These are phyloP conservation scores for Gracilaria vermiculophylla DNA, from an alignment of 23 red algal species.

Conservation along the genomic window DNA sequence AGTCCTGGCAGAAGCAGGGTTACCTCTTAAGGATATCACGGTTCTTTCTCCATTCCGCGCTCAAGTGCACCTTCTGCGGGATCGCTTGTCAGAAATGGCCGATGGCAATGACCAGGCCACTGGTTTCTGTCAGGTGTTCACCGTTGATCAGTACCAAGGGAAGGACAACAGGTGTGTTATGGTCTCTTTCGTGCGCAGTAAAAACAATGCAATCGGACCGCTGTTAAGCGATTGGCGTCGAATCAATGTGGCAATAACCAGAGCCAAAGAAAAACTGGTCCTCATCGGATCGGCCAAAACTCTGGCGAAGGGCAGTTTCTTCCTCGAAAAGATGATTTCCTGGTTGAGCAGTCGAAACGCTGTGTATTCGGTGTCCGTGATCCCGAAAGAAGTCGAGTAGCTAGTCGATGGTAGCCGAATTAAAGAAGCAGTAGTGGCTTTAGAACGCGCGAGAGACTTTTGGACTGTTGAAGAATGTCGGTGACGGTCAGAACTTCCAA, in stretches of 20 bases:
- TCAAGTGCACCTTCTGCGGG: slow-evolving; percentile 52
- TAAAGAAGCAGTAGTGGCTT: too few species aligned
- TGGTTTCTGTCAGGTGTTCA: slow-evolving; percentile 11
- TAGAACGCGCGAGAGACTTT: too few species aligned
- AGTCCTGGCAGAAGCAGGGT: slow-evolving; percentile 1
- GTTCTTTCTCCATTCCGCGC: slow-evolving; percentile 82
- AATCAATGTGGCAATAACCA: slow-evolving; percentile 89
- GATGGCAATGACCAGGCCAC: background rate
- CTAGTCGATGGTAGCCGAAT: background rate
- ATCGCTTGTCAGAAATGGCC: background rate
- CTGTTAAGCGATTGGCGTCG: slow-evolving; percentile 88
- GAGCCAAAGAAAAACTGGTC: slow-evolving; percentile 86
- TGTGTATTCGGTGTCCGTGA: background rate
- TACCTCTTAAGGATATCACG: slow-evolving; percentile 49
- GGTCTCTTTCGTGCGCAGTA: slow-evolving; percentile 64
- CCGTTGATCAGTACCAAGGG: slow-evolving; percentile 94
- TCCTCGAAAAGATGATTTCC: slow-evolving; percentile 18
- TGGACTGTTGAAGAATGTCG: too few species aligned
- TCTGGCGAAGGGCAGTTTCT: slow-evolving; percentile 24
- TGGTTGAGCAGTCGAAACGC: background rate
- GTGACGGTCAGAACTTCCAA: too few species aligned
- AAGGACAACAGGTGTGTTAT: slow-evolving; percentile 80
- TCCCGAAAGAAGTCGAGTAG: background rate
- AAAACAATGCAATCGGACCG: slow-evolving; percentile 32
- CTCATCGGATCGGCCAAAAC: slow-evolving; percentile 78